Conservation (phyloP, 2,329 filamentous ascomycete species). For the Aureobasidium sp. region DNA sequence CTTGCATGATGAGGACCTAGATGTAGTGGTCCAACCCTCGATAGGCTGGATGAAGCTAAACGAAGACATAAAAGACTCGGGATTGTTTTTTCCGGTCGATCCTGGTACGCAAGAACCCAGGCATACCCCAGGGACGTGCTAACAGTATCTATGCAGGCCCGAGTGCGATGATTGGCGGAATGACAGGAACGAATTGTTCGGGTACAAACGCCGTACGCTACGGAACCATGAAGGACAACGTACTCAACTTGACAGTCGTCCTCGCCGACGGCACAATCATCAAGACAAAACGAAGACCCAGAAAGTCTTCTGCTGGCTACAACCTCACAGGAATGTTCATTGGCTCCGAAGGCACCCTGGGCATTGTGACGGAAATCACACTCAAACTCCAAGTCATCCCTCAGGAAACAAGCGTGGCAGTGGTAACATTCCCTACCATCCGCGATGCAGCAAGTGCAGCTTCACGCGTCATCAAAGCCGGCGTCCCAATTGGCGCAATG, state of each 20-base stretch:
- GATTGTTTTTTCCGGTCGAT: constrained; percentile 25
- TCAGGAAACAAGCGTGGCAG: constrained; percentile 66
- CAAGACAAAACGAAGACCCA: constrained; percentile 68
- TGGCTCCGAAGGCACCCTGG: constrained; percentile 73
- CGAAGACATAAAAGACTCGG: constrained; percentile 60
- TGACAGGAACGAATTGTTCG: constrained; percentile 67
- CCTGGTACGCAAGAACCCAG: no score
- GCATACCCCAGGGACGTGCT: no score
- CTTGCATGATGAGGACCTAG: constrained; percentile 81
- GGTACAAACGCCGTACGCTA: constrained; percentile 76
- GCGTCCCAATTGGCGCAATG: constrained; percentile 66
- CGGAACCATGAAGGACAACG: constrained; percentile 83
- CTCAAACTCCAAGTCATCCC: constrained; percentile 72
- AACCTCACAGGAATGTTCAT: constrained; percentile 75
- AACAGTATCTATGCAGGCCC: no score
- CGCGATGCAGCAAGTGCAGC: constrained; percentile 68
- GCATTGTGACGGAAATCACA: constrained; percentile 74
- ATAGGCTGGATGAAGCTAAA: constrained; percentile 92
- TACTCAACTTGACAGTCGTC: constrained; percentile 73
- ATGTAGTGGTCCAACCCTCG: constrained; percentile 83
- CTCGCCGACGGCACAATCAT: constrained; percentile 70
- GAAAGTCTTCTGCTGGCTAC: constrained; percentile 73
- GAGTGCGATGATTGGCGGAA: constrained; percentile 60
- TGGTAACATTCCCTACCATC: constrained; percentile 71
- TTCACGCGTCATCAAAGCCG: constrained; percentile 65